These are phyloP conservation scores for Colletotrichum salicis DNA, from an alignment of 2,329 filamentous ascomycete species.

Conservation along the genomic window DNA sequence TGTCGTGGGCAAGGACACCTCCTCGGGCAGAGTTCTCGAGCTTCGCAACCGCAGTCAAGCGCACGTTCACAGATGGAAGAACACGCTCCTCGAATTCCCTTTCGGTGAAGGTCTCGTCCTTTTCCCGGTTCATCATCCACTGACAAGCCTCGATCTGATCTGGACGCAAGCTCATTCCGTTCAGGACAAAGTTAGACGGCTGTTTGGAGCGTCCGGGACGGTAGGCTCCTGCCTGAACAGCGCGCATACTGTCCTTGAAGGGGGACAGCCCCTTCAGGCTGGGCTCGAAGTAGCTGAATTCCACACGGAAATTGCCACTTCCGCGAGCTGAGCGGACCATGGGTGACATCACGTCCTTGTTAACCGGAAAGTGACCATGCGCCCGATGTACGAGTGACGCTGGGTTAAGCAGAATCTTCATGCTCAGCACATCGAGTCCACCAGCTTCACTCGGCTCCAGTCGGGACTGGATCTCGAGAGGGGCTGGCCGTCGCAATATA, in stretches of 20 bases:
- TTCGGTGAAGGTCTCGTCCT: constrained; percentile 45
- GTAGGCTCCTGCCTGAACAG: background rate
- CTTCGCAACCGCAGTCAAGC: constrained; percentile 46
- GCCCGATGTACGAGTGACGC: constrained; percentile 36
- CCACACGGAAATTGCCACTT: background rate
- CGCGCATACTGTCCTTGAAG: constrained; percentile 45
- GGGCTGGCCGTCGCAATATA: background rate
- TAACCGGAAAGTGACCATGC: constrained; percentile 28
- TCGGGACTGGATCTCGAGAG: constrained; percentile 7
- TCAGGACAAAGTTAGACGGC: constrained; percentile 34
- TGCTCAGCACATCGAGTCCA: background rate
- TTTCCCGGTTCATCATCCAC: constrained; percentile 42
- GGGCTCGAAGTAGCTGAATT: constrained; percentile 19
- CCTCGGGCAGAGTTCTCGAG: constrained; percentile 43
- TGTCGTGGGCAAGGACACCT: constrained; percentile 55
- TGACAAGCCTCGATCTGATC: constrained; percentile 39
- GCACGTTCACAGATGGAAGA: constrained; percentile 45
- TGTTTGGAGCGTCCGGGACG: background rate
- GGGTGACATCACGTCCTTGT: background rate
- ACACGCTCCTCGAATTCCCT: constrained; percentile 52
- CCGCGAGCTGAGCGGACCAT: constrained; percentile 4
- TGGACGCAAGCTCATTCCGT: constrained; percentile 31
- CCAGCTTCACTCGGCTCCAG: background rate
- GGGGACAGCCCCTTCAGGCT: constrained; percentile 30
- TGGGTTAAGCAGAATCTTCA: constrained; percentile 35